Conservation (phyloP, 768 basidiomycete genomes). For the Termitomyces bulborhizus region DNA sequence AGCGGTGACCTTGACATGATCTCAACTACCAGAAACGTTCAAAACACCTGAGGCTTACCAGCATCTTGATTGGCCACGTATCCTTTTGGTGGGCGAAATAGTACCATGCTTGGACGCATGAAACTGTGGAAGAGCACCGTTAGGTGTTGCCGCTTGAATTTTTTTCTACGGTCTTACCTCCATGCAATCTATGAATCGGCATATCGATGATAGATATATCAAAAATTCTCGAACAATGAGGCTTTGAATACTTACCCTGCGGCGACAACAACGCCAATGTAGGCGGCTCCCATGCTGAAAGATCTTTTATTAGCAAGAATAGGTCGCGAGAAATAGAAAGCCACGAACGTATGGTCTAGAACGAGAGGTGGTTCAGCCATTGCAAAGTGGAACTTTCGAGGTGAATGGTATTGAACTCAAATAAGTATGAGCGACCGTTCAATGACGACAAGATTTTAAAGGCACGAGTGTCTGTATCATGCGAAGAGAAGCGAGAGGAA, state of each 20-base stretch:
- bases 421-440: conserved; percentile 7
- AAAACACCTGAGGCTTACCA: conserved; percentile 27
- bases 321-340: not conserved
- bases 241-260: conserved; percentile 32
- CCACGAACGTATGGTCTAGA: conserved; percentile 18
- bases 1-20: conserved; percentile 33
- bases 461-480: conserved; percentile 6
- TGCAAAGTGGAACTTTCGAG: not conserved
- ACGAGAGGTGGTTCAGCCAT: conserved; percentile 11
- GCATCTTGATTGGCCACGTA: conserved; percentile 37
- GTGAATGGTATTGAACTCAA: conserved; percentile 2
- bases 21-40: not conserved
- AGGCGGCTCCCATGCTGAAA: conserved; percentile 41
- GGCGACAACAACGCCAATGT: conserved; percentile 43
- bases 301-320: not conserved
- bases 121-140: conserved; percentile 29
- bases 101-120: conserved; percentile 47
- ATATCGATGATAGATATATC: not conserved
- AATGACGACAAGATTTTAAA: conserved; percentile 4
- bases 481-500: conserved; percentile 5
- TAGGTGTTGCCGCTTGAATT: not conserved
- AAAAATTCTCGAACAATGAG: not conserved
- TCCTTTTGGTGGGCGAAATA: conserved; percentile 49
- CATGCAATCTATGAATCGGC: conserved; percentile 34
- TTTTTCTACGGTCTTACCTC: conserved; percentile 28